These are phyloP conservation scores for Talaromyces sp. DNA, from an alignment of 2,329 filamentous ascomycete genomes.

Conservation along the genomic window DNA sequence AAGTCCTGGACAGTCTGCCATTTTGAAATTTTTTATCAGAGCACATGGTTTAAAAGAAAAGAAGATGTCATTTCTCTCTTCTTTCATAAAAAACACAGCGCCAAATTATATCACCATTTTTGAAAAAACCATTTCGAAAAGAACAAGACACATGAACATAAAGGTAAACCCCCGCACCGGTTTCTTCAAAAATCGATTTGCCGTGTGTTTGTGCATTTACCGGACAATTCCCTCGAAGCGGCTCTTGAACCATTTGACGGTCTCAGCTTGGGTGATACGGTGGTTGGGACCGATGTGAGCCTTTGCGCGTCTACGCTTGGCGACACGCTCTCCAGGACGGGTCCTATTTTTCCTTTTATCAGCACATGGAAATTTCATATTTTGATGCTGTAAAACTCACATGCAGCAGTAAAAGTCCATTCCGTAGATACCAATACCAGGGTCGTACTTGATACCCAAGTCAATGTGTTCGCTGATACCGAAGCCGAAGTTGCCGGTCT, in stretches of 20 bases:
- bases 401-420: conserved; percentile 99
- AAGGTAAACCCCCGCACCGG: conserved; percentile 14
- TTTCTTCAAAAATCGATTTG: too few species aligned
- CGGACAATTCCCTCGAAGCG: conserved; percentile 98
- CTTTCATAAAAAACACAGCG: conserved; percentile 28
- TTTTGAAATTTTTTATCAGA: conserved; percentile 23
- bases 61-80: conserved; percentile 20
- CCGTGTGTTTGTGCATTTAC: conserved; percentile 58
- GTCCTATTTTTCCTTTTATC: conserved; percentile 57
- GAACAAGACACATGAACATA: conserved; percentile 15
- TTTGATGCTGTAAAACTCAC: conserved; percentile 46
- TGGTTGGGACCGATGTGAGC: conserved; percentile 79
- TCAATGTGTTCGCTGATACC: conserved; percentile 99
- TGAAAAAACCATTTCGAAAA: conserved; percentile 17
- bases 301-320: conserved; percentile 88
- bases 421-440: conserved; percentile 96
- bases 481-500: conserved; percentile 99
- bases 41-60: conserved; percentile 17
- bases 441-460: conserved; percentile 99
- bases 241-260: conserved; percentile 95
- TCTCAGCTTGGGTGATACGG: conserved; percentile 91
- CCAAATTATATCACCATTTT: conserved; percentile 18
- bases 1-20: not conserved
- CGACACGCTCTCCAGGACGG: conserved; percentile 95
- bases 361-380: not conserved